Evolutionary conservation across 208 protist species (phyloP), one percentile per base, ranked within the genome.

Genomic region (Tritrichomonas foetus): DNA sequence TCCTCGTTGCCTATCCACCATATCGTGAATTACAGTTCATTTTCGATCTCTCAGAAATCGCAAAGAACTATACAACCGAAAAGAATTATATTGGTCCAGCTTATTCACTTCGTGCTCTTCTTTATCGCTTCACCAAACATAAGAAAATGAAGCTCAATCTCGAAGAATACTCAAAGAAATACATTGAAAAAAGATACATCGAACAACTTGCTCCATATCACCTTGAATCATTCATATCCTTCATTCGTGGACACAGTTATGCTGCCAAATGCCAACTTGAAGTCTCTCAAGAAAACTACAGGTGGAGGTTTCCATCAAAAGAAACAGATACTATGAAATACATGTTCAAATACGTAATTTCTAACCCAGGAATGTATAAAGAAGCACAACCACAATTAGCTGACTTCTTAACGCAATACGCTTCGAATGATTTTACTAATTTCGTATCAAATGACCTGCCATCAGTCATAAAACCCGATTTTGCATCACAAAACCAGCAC

Each of bases 31-130:
- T 8, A n/a, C 74, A 49, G 50, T 82, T 82, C 25, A 82, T 82
- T 9, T 82, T 50, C 16, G 74, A 82, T 82, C 33, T 82, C 14
- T 82, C 74, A 50, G 74, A 82, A 82, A 82, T 82, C 41, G 74
- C 74, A 16, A 82, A 82, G 16, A 82, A 82, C 1, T 82, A 47
- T 39, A 30, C 33, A 82, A 39, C 33, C 30, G 16, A 49, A 8
- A 50, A n/a, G 14, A 82, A 82, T 47, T 25, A 25, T 8, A 39
- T 39, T 0, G 74, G 41, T 30, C 74, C 74, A 8, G 1, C 74
- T 30, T 30, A 82, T 3, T 30, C 39, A 53, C 41, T 82, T 27
- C 74, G 74, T 8, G 74, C 74, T 50, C 74, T 47, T n/a, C 3
- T 82, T 50, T 82, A 82, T 41, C 33, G 8, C n/a, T 82, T 82